Percentiles rank a stretch among this genome's conserved stretches.
Evolutionary conservation across 768 basidiomycete genomes (phyloP).

Genomic region (Cystobasidium onofrii): DNA sequence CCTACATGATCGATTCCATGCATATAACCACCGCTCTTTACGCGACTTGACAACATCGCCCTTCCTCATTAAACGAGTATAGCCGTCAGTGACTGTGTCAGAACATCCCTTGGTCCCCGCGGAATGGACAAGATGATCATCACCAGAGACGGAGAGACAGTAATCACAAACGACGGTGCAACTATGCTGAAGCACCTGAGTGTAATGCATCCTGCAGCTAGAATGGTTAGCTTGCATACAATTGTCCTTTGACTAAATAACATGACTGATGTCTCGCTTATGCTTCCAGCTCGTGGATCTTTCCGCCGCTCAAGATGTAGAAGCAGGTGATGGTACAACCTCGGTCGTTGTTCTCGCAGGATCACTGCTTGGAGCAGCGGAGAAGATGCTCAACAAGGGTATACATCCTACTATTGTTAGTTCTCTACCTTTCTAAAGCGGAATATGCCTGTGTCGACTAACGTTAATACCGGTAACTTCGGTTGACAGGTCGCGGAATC

Average conservation of each 20-base stretch:
- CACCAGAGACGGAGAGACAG: constrained; percentile 89
- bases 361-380: constrained; percentile 81
- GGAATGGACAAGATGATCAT: constrained; percentile 96
- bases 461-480: too few relatives aligned
- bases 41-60: background rate
- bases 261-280: background rate
- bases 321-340: constrained; percentile 97
- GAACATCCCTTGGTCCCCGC: constrained; percentile 90
- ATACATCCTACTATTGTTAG: constrained; percentile 79
- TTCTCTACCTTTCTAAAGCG: background rate
- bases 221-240: constrained; percentile 62
- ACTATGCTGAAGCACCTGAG: constrained; percentile 93
- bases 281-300: constrained; percentile 80
- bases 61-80: too few relatives aligned
- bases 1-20: background rate
- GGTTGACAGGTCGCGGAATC: constrained; percentile 69
- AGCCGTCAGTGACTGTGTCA: constrained; percentile 79
- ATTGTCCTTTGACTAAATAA: background rate
- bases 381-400: constrained; percentile 84
- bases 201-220: constrained; percentile 92
- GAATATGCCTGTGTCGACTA: background rate
- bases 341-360: constrained; percentile 95
- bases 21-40: background rate
- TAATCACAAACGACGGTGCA: constrained; percentile 97
- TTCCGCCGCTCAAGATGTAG: constrained; percentile 93